Evolutionary conservation across 306 rosid species (phyloP), one percentile per base, ranked within the genome.

Genomic region (Glycine tomentella): DNA sequence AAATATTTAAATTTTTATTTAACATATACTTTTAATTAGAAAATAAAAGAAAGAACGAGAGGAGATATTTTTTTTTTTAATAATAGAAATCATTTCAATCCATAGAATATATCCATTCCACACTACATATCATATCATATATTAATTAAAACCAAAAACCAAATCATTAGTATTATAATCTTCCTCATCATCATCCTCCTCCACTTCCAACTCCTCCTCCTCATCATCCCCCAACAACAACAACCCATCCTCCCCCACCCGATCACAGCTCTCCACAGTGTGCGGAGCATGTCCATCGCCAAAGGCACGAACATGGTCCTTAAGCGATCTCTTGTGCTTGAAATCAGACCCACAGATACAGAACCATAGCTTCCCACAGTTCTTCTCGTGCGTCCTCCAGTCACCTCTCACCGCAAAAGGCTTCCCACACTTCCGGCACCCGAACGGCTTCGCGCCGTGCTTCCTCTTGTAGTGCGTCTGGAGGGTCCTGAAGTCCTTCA

Each of bases 361-460:
- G 68, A 95, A 95, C 99, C 99, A 95, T 38, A 95, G 94, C 84
- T 86, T 92, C 1, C 99, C 99, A 14, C 99, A 95, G 34, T 95
- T 95, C 85, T 95, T 95, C 93, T 95, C 99, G 20, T 95, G 99
- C 0, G 99, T 95, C 81, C 98, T 82, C 98, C 99, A 95, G 63
- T 95, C 99, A 0, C 99, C 99, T 34, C 99, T 17, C 0, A 95
- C 97, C 0, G 99, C 98, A 40, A 95, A 95, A 0, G 90, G 88
- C 77, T 95, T 95, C 9, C 89, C 92, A 38, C 99, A 95, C 77
- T 95, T 95, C 25, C 97, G 76, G 78, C 99, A 95, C 0, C 85
- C 91, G 13, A 91, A 95, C 0, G 99, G 98, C 87, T 95, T 95
- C 0, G 97, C 85, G 0, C 99, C 99, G 48, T 95, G 99, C 84